Base-by-base conservation (phyloP, 441 rosid genomes). In the Melastoma candidum region DNA sequence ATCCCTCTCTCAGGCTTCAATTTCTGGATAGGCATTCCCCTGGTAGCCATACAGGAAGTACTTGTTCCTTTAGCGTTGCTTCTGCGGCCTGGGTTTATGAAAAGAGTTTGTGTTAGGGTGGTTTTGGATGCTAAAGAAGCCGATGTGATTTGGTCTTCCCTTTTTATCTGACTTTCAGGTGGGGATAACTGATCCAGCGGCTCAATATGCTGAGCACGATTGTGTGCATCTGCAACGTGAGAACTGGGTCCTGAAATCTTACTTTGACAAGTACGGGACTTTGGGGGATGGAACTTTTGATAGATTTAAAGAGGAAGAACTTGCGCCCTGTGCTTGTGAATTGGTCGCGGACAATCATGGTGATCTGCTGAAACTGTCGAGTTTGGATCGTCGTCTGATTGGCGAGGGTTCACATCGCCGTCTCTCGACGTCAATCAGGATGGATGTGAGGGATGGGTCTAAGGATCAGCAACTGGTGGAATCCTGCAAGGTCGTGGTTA, bases 321-420 rank as follows among this genome's bases (percentile, higher is more conserved):
- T 71, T 65, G 66, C 49, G n/a, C 67, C 3, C 41, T 46, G 58
- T 48, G 51, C 66, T 26, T 72, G 73, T 58, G 44, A 70, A 60
- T 44, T 29, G 46, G 58, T 54, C 48, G 68, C 66, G 4, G 54
- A 64, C 46, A 61, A 71, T 60, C 43, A 13, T 53, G 53, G 52
- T 48, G 41, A 26, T 54, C 55, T 46, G 50, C 56, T 66, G 43
- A 65, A 54, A 54, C 59, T 69, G 22, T 70, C 77, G 49, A 56
- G 75, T 63, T 57, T 71, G 12, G 17, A 69, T 26, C 85, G 70
- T 61, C 46, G 53, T 61, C 69, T 85, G 59, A 65, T 67, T 5
- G 95, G 95, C 47, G 95, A 90, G 71, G 98, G 96, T 55, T 87
- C 88, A 53, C 98, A 87, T 72, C 92, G 89, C 11, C 82, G 49